Conservation (phyloP, 331 rosid genomes). For the Pyracantha coccinea region DNA sequence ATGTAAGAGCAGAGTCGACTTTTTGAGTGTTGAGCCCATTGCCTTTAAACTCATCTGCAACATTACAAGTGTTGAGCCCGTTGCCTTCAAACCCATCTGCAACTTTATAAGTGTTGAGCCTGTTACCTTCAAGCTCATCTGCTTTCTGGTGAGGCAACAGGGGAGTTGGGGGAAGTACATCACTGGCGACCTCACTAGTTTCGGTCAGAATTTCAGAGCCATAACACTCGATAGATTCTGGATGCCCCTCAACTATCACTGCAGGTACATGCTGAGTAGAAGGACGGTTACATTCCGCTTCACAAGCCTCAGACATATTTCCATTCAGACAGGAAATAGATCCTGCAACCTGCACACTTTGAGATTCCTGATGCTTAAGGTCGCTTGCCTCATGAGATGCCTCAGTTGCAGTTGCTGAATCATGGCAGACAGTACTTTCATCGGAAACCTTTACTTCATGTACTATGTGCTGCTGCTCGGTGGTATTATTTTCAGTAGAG, state of each 20-base stretch:
- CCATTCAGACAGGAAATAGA: neutral
- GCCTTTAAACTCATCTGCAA: neutral
- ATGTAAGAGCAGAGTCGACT: neutral
- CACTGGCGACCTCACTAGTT: constrained; percentile 13
- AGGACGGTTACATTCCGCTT: constrained; percentile 11
- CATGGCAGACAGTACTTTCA: constrained; percentile 7
- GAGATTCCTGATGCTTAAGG: constrained; percentile 4
- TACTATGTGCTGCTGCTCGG: neutral
- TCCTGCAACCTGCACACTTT: neutral
- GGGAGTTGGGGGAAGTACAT: constrained; percentile 14
- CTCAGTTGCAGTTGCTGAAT: constrained; percentile 9
- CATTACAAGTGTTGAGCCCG: neutral
- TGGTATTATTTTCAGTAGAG: constrained; percentile 14
- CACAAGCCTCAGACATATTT: constrained; percentile 12
- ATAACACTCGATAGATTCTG: neutral
- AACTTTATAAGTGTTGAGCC: neutral
- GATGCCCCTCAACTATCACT: constrained; percentile 5
- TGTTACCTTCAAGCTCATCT: constrained; percentile 14
- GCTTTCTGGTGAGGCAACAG: constrained; percentile 1
- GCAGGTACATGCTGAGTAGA: constrained; percentile 6
- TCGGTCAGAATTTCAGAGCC: neutral
- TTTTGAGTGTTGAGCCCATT: neutral
- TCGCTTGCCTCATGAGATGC: neutral
- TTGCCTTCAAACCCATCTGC: neutral
- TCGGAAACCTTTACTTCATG: constrained; percentile 12